Base-by-base conservation (phyloP, 805 yeast genomes). In the Pichia cephalocereana region DNA sequence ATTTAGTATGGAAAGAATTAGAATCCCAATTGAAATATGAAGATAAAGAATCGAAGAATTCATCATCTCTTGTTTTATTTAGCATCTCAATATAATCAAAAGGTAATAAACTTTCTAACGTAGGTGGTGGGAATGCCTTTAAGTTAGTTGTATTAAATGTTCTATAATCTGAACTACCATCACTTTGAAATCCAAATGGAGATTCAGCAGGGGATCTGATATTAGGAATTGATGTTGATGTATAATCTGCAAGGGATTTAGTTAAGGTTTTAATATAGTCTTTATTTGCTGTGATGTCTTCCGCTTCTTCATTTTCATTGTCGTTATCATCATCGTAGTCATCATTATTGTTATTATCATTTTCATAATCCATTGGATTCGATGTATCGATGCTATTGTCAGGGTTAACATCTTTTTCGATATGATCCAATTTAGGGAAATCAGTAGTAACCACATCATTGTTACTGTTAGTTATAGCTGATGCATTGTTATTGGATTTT, bases 1-100 rank as follows among this genome's bases (percentile, higher is more conserved):
- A 66, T 27, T 58, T 58, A n/a, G 56, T 47, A 49, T 66, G 70
- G 3, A 67, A 52, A 0, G 70, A 65, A 7, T 60, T 43, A 7
- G 52, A 23, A 3, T 61, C 44, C 62, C 67, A 65, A 42, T 60
- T 60, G 51, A 64, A 66, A 43, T 57, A 65, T 4, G 54, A 43
- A 1, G 69, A 65, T 14, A 66, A 47, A 8, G 55, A 51, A n/a
- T 50, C 46, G 19, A 64, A 38, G 41, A 62, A 64, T 7, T 50
- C 46, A 19, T 59, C 56, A 3, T 56, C 46, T 17, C 65, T 51
- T 4, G 70, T 59, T 12, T 55, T 56, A 41, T 65, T 59, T 27
- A 67, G 45, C 7, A 58, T 47, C 26, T 51, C 53, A n/a, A 61
- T 49, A 40, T 63, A 66, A 40, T 63, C 68, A 40, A 59, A 57